Evolutionary conservation across 2,329 filamentous ascomycete species (phyloP).

Genomic region (Aureobasidium sp.): DNA sequence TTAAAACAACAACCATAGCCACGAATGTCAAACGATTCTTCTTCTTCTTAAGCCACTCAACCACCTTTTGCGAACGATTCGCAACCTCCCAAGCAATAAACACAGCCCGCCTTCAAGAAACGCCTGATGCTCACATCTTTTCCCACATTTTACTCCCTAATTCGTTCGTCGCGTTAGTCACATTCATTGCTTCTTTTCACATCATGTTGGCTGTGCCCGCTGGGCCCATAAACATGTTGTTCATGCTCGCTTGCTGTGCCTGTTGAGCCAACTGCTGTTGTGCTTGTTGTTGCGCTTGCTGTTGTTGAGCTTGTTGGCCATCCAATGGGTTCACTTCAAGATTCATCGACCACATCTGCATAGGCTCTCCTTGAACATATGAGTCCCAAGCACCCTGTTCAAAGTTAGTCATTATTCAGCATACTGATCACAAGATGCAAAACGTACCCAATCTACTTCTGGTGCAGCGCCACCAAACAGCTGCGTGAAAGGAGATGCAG

Average conservation of each 20-base stretch:
- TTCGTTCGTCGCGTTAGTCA: neutral
- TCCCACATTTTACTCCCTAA: neutral
- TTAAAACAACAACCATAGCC: neutral
- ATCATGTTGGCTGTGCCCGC: constrained; percentile 13
- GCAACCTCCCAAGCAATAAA: neutral
- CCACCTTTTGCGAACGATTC: neutral
- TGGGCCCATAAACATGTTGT: constrained; percentile 15
- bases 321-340: constrained; percentile 8
- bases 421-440: neutral
- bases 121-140: neutral
- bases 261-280: constrained; percentile 13
- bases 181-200: neutral
- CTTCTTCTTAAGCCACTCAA: neutral
- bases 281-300: constrained; percentile 11
- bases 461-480: constrained; percentile 29
- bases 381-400: constrained; percentile 60
- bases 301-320: constrained; percentile 23
- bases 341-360: constrained; percentile 34
- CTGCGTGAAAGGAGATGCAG: constrained; percentile 29
- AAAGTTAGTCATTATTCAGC: constrained; percentile 11
- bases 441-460: constrained; percentile 47
- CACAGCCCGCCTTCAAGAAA: neutral
- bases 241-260: constrained; percentile 4
- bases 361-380: constrained; percentile 54
- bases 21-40: constrained; percentile 2